Percentiles rank a stretch among this genome's conserved stretches.
Conservation (phyloP, 108 stramenopile species). For the Parietichytrium sp. region DNA sequence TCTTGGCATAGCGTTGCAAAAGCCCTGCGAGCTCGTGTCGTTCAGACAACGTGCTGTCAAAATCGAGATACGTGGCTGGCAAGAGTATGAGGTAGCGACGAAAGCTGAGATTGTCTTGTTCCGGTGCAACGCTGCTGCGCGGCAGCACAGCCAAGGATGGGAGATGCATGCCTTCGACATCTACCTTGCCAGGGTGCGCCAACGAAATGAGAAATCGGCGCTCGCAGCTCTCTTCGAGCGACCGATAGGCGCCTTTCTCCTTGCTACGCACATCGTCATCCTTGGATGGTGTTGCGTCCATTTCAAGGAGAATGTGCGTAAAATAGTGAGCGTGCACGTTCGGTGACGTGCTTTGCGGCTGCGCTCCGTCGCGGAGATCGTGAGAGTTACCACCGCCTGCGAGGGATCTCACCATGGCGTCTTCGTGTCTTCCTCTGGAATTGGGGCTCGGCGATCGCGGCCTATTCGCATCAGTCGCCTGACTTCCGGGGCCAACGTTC, state of each 20-base stretch:
- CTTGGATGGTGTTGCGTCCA: constrained; percentile 4
- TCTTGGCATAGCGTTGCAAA: constrained; percentile 16
- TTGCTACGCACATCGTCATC: constrained; percentile 26
- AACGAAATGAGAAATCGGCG: constrained; percentile 37
- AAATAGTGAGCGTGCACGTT: not conserved
- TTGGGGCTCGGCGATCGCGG: constrained; percentile 8
- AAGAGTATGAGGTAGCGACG: constrained; percentile 23
- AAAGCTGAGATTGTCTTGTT: constrained; percentile 34
- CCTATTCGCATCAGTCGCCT: not conserved
- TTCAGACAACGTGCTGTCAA: not conserved
- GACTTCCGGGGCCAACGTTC: not conserved
- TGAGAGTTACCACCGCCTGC: not conserved
- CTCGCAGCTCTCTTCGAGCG: constrained; percentile 41
- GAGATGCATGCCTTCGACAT: constrained; percentile 33
- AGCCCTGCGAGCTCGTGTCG: constrained; percentile 26
- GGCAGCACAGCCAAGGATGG: constrained; percentile 32
- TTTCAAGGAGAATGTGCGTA: constrained; percentile 20
- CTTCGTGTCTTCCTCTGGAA: constrained; percentile 3
- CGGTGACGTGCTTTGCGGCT: not conserved
- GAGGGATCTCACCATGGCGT: constrained; percentile 32
- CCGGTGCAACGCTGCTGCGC: constrained; percentile 25
- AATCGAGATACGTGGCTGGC: not conserved
- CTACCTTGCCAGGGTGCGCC: constrained; percentile 31
- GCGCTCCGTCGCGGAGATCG: not conserved
- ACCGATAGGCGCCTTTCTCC: constrained; percentile 22